Base-by-base conservation (phyloP, 2,329 filamentous ascomycete genomes). In the Paracorniculantispora psalliotae region DNA sequence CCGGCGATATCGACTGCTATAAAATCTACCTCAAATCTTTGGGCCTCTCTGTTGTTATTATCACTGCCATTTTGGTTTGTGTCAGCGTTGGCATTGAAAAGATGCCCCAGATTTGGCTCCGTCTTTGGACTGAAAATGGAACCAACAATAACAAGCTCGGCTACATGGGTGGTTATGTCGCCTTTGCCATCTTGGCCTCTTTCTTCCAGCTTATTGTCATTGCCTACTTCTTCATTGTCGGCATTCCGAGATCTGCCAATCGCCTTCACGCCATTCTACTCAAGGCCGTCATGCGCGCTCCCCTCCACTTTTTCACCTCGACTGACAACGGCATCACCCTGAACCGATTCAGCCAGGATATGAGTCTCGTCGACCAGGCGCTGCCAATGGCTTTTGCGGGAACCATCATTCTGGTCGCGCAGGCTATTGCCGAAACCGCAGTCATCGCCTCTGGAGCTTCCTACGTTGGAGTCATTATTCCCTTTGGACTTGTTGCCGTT, bases 291-390 rank as follows among this genome's bases (percentile, higher is more conserved):
- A 50, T 59, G 61, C 75, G 71, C 7, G 77, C 77, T 0, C 73
- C 76, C 0, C 63, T 78, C 0, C 65, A 66, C 2, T 80, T 73
- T 57, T 78, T 79, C 49, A 74, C 73, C 0, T 63, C 60, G 3
- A 77, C 73, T 0, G 75, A 79, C 3, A 73, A 67, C 1, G 77
- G 77, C 0, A 68, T 71, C 2, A 73, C 74, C 1, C 59, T 79
- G 15, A 79, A 77, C 37, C 73, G 74, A 51, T 78, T 79, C 54
- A 75, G 71, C 19, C 74, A 78, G 63, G 76, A 79, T 26, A 73
- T 78, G 37, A 69, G 72, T 37, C 67, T 77, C 0, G 69, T 79
- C 15, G 76, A 79, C 50, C 74, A 71, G 39, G 64, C 70, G 17
- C 65, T 79, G 0, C 71, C 74, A 2, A 48, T 69, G 1, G 70